Evolutionary conservation across 495 filamentous ascomycete genomes (phyloP).

Genomic region (Neurospora discreta): DNA sequence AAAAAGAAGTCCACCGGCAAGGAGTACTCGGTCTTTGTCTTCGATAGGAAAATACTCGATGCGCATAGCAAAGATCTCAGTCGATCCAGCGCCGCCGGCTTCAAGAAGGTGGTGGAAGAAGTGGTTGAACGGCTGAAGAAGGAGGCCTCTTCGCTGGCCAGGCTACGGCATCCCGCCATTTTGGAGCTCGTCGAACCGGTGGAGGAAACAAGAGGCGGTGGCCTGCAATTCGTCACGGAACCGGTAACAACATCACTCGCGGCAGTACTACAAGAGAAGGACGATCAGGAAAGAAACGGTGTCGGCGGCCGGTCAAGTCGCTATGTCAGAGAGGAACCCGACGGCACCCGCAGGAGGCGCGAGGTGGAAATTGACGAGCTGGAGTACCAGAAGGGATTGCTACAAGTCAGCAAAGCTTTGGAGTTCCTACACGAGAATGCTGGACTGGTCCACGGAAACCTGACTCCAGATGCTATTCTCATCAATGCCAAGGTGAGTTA

Average conservation of each 20-base stretch:
- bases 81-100: constrained; percentile 43
- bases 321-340: constrained; percentile 70
- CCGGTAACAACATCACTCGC: constrained; percentile 79
- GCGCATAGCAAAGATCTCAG: constrained; percentile 47
- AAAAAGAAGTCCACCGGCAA: constrained; percentile 92
- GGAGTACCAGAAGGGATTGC: constrained; percentile 90
- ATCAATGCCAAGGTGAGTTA: constrained; percentile 75
- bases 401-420: constrained; percentile 87
- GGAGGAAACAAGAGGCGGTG: constrained; percentile 82
- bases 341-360: constrained; percentile 59
- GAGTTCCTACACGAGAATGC: constrained; percentile 97
- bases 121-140: constrained; percentile 83
- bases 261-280: constrained; percentile 73
- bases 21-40: constrained; percentile 83
- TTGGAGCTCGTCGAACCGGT: constrained; percentile 91
- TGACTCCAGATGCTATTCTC: constrained; percentile 91
- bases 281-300: constrained; percentile 66
- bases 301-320: constrained; percentile 60
- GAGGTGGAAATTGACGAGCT: constrained; percentile 95
- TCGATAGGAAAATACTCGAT: constrained; percentile 80
- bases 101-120: constrained; percentile 76
- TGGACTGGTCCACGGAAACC: constrained; percentile 81
- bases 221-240: constrained; percentile 93
- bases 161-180: constrained; percentile 80
- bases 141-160: constrained; percentile 77